Conservation (phyloP, 2,329 filamentous ascomycete genomes). For the Westerdykella ornata region DNA sequence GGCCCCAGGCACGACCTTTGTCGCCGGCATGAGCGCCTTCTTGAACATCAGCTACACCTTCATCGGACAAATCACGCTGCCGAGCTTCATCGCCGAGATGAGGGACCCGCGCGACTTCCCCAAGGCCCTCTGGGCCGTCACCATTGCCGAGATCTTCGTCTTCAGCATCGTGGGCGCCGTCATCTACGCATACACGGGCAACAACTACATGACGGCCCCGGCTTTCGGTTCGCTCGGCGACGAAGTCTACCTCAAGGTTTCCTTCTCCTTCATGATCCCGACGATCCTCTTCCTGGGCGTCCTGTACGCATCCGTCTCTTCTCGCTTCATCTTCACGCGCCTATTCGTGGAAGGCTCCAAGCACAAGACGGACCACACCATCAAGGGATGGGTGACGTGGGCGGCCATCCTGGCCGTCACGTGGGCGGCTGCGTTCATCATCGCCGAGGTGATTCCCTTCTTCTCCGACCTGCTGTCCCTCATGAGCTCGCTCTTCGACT, state of each 20-base stretch:
- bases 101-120: slow-evolving; percentile 73
- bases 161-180: slow-evolving; percentile 77
- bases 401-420: slow-evolving; percentile 62
- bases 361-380: slow-evolving; percentile 74
- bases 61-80: slow-evolving; percentile 89
- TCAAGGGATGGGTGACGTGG: slow-evolving; percentile 77
- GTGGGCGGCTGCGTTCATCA: slow-evolving; percentile 87
- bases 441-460: slow-evolving; percentile 89
- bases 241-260: slow-evolving; percentile 71
- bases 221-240: slow-evolving; percentile 79
- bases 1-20: slow-evolving; percentile 65
- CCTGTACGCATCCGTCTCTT: slow-evolving; percentile 82
- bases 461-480: slow-evolving; percentile 70
- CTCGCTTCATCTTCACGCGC: slow-evolving; percentile 87
- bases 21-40: slow-evolving; percentile 77
- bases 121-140: slow-evolving; percentile 86
- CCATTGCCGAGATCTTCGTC: slow-evolving; percentile 77
- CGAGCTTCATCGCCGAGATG: slow-evolving; percentile 96
- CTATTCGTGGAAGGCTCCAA: slow-evolving; percentile 65
- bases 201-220: slow-evolving; percentile 79
- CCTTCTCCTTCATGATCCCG: slow-evolving; percentile 93
- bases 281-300: slow-evolving; percentile 90
- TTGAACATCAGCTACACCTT: slow-evolving; percentile 96
- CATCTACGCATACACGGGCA: slow-evolving; percentile 81
- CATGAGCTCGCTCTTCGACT: slow-evolving; percentile 86